These are phyloP conservation scores for Ganoderma sinense DNA, from an alignment of 1,284 basidiomycete species.

Conservation along the genomic window DNA sequence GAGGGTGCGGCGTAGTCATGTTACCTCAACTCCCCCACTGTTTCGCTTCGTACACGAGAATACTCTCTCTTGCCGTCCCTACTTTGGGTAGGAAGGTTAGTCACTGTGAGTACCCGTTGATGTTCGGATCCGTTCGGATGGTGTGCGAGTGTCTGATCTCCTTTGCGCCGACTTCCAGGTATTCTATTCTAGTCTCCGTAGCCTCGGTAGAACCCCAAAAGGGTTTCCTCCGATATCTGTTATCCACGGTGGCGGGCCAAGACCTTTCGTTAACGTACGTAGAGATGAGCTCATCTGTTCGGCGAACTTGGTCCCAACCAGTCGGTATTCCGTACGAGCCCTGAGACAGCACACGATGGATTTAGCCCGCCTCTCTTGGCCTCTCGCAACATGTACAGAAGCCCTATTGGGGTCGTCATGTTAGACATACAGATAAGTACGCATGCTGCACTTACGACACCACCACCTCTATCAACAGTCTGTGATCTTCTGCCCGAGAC, in stretches of 20 bases:
- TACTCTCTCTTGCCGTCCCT: too few relatives aligned
- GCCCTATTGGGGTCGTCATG: neutral
- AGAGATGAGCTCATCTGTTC: constrained; percentile 19
- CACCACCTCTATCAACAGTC: neutral
- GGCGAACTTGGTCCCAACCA: neutral
- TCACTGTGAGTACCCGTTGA: constrained; percentile 22
- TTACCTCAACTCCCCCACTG: too few relatives aligned
- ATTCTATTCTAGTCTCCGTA: constrained; percentile 20
- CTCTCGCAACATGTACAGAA: too few relatives aligned
- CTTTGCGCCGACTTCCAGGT: constrained; percentile 4
- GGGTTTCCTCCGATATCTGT: neutral
- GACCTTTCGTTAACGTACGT: constrained; percentile 21
- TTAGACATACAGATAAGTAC: neutral
- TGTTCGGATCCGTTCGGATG: too few relatives aligned
- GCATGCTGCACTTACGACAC: neutral
- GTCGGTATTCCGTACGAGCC: neutral
- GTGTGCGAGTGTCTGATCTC: neutral
- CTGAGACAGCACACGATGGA: neutral
- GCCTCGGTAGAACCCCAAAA: constrained; percentile 12
- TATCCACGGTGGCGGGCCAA: neutral
- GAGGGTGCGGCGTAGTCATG: too few relatives aligned
- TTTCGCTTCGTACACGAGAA: too few relatives aligned
- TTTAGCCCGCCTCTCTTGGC: neutral
- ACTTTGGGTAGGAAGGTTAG: constrained; percentile 17
- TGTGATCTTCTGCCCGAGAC: neutral